Conservation (phyloP, 805 yeast species). For the Candida ortonii region DNA sequence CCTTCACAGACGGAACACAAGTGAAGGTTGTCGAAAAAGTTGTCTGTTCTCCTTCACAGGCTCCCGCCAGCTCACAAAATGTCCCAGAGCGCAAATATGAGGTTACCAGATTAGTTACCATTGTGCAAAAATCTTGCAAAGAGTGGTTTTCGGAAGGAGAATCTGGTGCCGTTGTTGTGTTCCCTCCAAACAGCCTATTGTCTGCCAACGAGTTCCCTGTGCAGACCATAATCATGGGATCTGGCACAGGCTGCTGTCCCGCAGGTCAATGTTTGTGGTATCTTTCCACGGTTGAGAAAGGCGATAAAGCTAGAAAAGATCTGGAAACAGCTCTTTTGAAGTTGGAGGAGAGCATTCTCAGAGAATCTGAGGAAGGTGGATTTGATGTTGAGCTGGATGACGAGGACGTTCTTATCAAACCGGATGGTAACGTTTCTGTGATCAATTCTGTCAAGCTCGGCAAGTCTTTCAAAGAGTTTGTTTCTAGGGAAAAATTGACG, state of each 20-base stretch:
- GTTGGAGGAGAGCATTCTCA: slow-evolving; percentile 73
- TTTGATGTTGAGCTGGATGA: slow-evolving; percentile 51
- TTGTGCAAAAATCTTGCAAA: slow-evolving; percentile 80
- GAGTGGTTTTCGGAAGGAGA: slow-evolving; percentile 92
- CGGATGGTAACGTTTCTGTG: slow-evolving; percentile 60
- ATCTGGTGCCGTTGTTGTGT: slow-evolving; percentile 81
- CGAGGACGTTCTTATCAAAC: slow-evolving; percentile 49
- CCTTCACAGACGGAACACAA: slow-evolving; percentile 69
- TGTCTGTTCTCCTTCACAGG: slow-evolving; percentile 71
- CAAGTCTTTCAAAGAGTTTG: slow-evolving; percentile 77
- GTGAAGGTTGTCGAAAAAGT: slow-evolving; percentile 78
- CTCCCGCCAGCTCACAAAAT: slow-evolving; percentile 41
- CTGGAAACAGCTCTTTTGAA: slow-evolving; percentile 76
- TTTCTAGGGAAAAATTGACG: slow-evolving; percentile 70
- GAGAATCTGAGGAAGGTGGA: slow-evolving; percentile 68
- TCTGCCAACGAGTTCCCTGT: slow-evolving; percentile 68
- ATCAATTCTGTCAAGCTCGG: slow-evolving; percentile 84
- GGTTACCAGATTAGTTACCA: slow-evolving; percentile 72
- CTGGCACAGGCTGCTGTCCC: slow-evolving; percentile 86
- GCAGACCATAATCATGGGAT: slow-evolving; percentile 83
- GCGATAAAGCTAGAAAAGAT: slow-evolving; percentile 68
- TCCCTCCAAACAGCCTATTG: slow-evolving; percentile 81
- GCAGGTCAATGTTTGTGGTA: slow-evolving; percentile 89
- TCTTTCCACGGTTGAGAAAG: slow-evolving; percentile 71
- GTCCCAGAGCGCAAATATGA: slow-evolving; percentile 48